Percentiles rank a stretch among this genome's conserved stretches.
Evolutionary conservation across 2,329 filamentous ascomycete genomes (phyloP).

Genomic region (Clonostachys solani): DNA sequence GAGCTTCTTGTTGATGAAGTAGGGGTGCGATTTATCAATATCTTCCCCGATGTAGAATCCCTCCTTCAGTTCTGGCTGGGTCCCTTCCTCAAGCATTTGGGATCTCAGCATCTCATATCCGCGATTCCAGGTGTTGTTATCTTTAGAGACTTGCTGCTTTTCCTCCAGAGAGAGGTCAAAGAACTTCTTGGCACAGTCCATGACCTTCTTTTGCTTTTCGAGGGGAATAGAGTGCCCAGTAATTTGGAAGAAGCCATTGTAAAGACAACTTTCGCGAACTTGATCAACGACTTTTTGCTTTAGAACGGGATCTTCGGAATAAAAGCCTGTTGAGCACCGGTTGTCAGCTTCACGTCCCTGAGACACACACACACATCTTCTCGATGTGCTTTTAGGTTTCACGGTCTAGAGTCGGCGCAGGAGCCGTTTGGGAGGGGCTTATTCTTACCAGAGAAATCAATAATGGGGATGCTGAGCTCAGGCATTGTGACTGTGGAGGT

Average conservation of each 20-base stretch:
- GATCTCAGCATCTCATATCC: constrained; percentile 44
- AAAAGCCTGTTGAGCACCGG: constrained; percentile 7
- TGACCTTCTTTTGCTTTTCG: constrained; percentile 29
- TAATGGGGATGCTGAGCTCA: constrained; percentile 14
- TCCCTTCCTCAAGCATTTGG: constrained; percentile 37
- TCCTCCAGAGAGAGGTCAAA: constrained; percentile 41
- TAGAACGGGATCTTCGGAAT: constrained; percentile 9
- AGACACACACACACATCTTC: background rate
- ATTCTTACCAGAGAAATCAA: constrained; percentile 19
- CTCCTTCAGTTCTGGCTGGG: constrained; percentile 42
- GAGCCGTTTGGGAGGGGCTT: background rate
- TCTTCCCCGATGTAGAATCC: constrained; percentile 28
- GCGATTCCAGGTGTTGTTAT: constrained; percentile 33
- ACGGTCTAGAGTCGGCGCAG: background rate
- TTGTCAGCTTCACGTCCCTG: background rate
- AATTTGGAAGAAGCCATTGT: constrained; percentile 51
- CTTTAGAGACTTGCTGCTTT: constrained; percentile 34
- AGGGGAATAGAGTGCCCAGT: constrained; percentile 38
- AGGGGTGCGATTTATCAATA: constrained; percentile 31
- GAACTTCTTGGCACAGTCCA: constrained; percentile 35
- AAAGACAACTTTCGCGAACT: constrained; percentile 33
- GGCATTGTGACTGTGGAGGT: background rate
- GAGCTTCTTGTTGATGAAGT: constrained; percentile 33
- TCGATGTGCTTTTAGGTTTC: background rate
- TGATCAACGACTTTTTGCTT: constrained; percentile 23